Conservation (phyloP, 805 yeast genomes). For the Nakazawaea ishiwadae region DNA sequence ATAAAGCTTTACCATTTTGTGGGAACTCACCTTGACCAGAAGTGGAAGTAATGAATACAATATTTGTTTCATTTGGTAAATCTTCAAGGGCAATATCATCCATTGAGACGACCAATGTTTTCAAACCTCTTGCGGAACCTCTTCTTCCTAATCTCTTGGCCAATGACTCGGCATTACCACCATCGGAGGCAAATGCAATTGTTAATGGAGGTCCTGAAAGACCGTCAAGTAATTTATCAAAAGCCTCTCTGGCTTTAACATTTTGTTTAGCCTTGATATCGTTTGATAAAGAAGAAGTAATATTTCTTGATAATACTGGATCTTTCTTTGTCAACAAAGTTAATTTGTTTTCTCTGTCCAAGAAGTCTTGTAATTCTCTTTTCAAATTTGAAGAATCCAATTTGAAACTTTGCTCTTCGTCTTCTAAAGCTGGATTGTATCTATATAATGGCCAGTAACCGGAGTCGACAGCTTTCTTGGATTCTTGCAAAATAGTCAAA, state of each 20-base stretch:
- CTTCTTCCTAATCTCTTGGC: conserved; percentile 76
- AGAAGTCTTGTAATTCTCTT: conserved; percentile 69
- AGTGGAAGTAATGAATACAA: conserved; percentile 67
- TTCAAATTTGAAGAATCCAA: conserved; percentile 82
- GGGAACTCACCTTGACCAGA: conserved; percentile 90
- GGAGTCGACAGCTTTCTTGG: conserved; percentile 83
- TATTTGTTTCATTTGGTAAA: conserved; percentile 62
- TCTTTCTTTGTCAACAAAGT: conserved; percentile 65
- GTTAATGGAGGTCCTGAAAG: conserved; percentile 89
- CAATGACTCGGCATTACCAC: conserved; percentile 81
- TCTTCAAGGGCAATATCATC: conserved; percentile 74
- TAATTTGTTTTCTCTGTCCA: conserved; percentile 87
- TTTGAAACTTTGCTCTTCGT: conserved; percentile 54
- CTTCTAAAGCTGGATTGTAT: conserved; percentile 60
- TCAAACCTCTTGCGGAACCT: conserved; percentile 75
- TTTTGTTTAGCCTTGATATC: conserved; percentile 56
- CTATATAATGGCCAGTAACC: conserved; percentile 98
- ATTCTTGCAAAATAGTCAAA: conserved; percentile 73
- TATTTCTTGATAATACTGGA: conserved; percentile 74
- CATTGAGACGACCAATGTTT: conserved; percentile 60
- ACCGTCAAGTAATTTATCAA: conserved; percentile 72
- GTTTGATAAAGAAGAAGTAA: conserved; percentile 58
- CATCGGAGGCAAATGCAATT: conserved; percentile 85
- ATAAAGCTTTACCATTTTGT: conserved; percentile 70
- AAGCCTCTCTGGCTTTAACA: conserved; percentile 71